Conservation (phyloP, 345 rosid species). For the Passiflora organensis region DNA sequence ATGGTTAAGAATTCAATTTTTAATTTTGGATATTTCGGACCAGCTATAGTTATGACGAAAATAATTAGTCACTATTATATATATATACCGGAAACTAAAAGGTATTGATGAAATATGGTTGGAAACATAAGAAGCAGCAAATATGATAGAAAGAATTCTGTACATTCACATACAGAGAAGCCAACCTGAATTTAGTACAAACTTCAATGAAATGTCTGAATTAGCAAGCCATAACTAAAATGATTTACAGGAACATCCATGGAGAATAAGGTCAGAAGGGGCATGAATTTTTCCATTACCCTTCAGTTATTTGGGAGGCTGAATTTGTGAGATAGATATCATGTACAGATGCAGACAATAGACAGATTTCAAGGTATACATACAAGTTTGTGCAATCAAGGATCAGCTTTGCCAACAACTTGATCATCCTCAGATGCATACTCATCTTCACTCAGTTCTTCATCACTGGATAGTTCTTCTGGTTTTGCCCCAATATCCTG, state of each 20-base stretch:
- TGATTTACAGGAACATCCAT: conserved; percentile 39
- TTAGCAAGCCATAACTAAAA: conserved; percentile 17
- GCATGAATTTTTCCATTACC: conserved; percentile 26
- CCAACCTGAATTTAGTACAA: conserved; percentile 4
- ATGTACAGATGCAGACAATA: conserved; percentile 40
- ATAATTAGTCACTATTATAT: too few species aligned
- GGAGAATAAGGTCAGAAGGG: conserved; percentile 28
- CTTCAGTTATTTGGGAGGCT: conserved; percentile 18
- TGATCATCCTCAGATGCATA: conserved; percentile 60
- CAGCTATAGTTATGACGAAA: too few species aligned
- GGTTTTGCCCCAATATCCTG: conserved; percentile 49
- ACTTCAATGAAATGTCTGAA: conserved; percentile 26
- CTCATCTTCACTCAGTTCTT: conserved; percentile 81
- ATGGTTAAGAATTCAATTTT: too few species aligned
- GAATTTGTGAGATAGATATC: conserved; percentile 34
- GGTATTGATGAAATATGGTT: too few species aligned
- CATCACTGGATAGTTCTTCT: conserved; percentile 77
- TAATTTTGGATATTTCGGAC: too few species aligned
- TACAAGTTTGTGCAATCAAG: conserved; percentile 27
- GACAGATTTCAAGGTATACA: not conserved
- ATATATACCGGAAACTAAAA: too few species aligned
- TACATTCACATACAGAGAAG: conserved; percentile 1
- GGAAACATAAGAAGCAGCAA: not conserved
- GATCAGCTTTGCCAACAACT: conserved; percentile 82
- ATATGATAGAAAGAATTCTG: not conserved